Evolutionary conservation across 139 green algal genomes (phyloP).

Genomic region (Nannochloris sp.): DNA sequence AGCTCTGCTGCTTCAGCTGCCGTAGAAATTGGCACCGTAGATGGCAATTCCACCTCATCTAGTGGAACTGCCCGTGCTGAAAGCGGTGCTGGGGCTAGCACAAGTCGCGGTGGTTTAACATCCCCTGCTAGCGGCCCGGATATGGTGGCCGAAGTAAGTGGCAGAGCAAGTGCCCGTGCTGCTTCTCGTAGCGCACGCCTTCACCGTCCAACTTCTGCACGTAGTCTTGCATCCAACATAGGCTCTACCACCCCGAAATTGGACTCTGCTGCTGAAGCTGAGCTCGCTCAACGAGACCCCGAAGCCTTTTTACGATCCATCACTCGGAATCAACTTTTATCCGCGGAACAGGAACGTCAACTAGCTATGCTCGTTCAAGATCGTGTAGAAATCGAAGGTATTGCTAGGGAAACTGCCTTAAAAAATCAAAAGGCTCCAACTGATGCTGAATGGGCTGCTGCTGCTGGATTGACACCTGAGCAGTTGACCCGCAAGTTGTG

Average conservation of each 20-base stretch:
- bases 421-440: constrained; percentile 39
- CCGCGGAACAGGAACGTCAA: constrained; percentile 63
- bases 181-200: no score
- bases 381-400: constrained; percentile 50
- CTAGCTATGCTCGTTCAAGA: constrained; percentile 66
- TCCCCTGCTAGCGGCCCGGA: no score
- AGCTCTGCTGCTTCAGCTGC: not conserved
- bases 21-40: not conserved
- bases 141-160: no score
- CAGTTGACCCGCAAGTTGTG: constrained; percentile 26
- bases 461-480: constrained; percentile 14
- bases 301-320: not conserved
- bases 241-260: not conserved
- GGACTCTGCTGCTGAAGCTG: not conserved
- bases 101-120: no score
- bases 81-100: no score
- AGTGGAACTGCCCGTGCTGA: no score
- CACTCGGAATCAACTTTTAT: constrained; percentile 36
- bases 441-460: constrained; percentile 45
- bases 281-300: not conserved
- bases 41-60: not conserved
- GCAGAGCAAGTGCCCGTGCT: no score
- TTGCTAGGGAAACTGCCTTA: constrained; percentile 24
- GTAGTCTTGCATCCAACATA: not conserved
- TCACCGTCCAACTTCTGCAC: no score